Base-by-base conservation (phyloP, 2,329 filamentous ascomycete genomes). In the Elsinoe australis region DNA sequence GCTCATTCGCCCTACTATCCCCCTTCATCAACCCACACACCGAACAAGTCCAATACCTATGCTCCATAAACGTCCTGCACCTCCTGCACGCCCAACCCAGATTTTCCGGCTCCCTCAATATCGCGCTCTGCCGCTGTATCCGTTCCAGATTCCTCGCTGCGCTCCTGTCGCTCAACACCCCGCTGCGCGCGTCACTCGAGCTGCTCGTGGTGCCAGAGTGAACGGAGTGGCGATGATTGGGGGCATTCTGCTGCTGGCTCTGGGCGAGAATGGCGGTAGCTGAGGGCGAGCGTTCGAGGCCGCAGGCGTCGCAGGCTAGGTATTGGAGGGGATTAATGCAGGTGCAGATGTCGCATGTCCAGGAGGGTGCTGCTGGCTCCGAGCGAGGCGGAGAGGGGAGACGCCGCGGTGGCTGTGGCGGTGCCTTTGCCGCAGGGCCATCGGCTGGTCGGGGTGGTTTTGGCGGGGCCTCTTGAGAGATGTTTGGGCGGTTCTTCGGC, bases 41-140 rank as follows among this genome's bases (percentile, higher is more conserved):
- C 10, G 73, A 72, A 55, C 79, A 82, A 3, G 76, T 80, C 78
- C 78, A 82, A 77, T 78, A 82, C 55, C 77, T 65, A 15, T 69
- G 71, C 59, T 82, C 79, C 76, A 81, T 82, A 51, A 79, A 82
- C 0, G 72, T 71, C 4, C 76, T 75, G 52, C 79, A 83, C 4
- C 65, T 62, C 45, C 67, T 56, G 59, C 79, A 83, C 47, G 72
- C 66, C 79, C 79, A 82, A 1, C 77, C 78, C 15, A 79, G 56
- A 2, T 73, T 70, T 36, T 71, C 64, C 31, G 66, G 67, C 15
- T 64, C 65, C n/a, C 67, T 51, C 46, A 8, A 54, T 45, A 44
- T 10, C 10, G 38, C 33, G 26, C 44, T 41, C 21, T 45, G 38
- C 10, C 49, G 9, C n/a, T 52, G 50, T 8, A 51, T 51, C 26